Base-by-base conservation (phyloP, 306 rosid species). In the Alnus glutinosa region DNA sequence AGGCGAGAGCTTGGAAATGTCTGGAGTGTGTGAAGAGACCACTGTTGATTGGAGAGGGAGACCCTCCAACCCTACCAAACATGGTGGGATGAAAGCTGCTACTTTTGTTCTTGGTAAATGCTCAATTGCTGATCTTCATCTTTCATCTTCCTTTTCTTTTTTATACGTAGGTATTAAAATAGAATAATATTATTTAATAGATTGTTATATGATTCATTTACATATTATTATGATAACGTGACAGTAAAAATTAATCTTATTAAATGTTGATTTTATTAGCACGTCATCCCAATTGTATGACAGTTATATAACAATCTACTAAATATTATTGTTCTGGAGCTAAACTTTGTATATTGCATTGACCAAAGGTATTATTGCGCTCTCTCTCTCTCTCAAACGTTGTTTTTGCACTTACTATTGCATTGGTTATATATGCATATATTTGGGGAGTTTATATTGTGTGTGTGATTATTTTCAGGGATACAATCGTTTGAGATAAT, bases 401-500 rank as follows among this genome's bases (percentile, higher is more conserved):
- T 39, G 44, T 39, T 39, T 39, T 39, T 39, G 5, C 44, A 39
- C 46, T 42, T 42, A 42, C 7, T 42, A 42, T 42, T 5, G 46
- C 46, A 42, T 42, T 42, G 46, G 8, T 42, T 42, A 42, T 23
- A 23, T 23, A 23, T 42, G 46, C 46, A 1, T 42, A 42, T 42
- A 42, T 42, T 42, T 42, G 46, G 46, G 7, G 46, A 42, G 46
- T 42, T 42, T 42, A 42, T 42, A 42, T 42, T 0, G 4, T 39
- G 44, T 39, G 44, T 51, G 9, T 4, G 58, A 61, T 34, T 49
- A 42, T 5, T 4, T 76, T 52, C 92, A 96, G 99, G 99, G 74
- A 80, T 96, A 28, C 99, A 96, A 77, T 81, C 90, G 48, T 96
- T 93, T 84, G 99, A 96, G 87, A 93, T 96, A 83, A 96, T 93